Base-by-base conservation (phyloP, 306 rosid species). In the Adenanthera pavonina region DNA sequence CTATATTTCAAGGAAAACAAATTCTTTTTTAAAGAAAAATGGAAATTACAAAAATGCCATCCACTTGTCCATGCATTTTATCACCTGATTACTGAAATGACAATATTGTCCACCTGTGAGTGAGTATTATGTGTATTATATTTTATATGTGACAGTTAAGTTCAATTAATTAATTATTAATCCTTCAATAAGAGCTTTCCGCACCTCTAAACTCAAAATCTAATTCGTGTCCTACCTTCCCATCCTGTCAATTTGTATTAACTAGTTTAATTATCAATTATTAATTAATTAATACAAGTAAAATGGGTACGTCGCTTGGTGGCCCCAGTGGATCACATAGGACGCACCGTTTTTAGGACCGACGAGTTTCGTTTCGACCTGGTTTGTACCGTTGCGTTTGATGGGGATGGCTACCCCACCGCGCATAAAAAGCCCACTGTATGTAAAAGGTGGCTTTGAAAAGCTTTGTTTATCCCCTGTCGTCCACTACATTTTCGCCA, bases 1-100 rank as follows among this genome's bases (percentile, higher is more conserved):
- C 83, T 69, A 53, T 73, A 72, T 84, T 81, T 75, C 75, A 74
- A 81, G 79, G 56, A 59, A 57, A n/a, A 19, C 41, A 69, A 69
- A 44, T 57, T 11, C 16, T 40, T n/a, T 19, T 25, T 70, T 70
- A 25, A 46, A 25, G 1, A 8, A 20, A 46, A 25, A 57, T 2
- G 3, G 7, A 75, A 75, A 75, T 40, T 20, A 20, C 66, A 53
- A 52, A 72, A 49, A 53, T 34, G 36, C 3, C 62, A 40, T 10
- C 34, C 53, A 14, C 36, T 11, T 35, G 8, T 52, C n/a, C 36
- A 4, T 4, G n/a, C 17, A 67, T 67, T 51, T 5, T 0, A 33
- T 51, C 40, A 15, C 15, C 7, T 5, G 72, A 47, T 33, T 5
- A 13, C 2, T 49, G 54, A 79, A 89, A 89, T 70, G 85, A 85